Conservation (phyloP, 768 basidiomycete species). For the Panaeolus papilionaceus region DNA sequence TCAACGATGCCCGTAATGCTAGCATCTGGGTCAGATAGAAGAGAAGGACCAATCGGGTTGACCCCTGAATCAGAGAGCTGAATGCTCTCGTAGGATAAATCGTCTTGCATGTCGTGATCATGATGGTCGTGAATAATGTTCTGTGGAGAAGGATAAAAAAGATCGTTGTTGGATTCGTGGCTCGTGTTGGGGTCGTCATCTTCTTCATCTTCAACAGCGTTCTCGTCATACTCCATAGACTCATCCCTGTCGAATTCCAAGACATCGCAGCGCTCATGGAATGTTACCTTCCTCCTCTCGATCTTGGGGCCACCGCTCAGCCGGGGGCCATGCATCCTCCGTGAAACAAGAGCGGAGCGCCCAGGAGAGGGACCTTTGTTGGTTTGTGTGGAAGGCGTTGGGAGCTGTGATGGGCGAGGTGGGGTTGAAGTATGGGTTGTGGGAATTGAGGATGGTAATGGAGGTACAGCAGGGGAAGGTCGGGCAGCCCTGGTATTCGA, state of each 20-base stretch:
- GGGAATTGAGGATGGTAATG: slow-evolving; percentile 35
- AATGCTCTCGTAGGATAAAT: slow-evolving; percentile 52
- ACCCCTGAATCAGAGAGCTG: slow-evolving; percentile 48
- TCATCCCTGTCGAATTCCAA: slow-evolving; percentile 76
- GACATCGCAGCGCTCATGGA: slow-evolving; percentile 81
- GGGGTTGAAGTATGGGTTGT: slow-evolving; percentile 28
- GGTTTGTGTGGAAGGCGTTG: slow-evolving; percentile 26
- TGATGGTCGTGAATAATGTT: slow-evolving; percentile 27
- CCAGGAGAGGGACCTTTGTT: slow-evolving; percentile 53
- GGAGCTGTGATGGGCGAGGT: slow-evolving; percentile 30
- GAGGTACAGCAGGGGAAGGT: slow-evolving; percentile 23
- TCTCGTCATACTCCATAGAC: slow-evolving; percentile 34
- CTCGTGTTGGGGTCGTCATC: slow-evolving; percentile 33
- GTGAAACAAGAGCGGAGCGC: slow-evolving; percentile 73
- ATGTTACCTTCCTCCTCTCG: slow-evolving; percentile 78
- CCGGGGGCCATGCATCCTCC: slow-evolving; percentile 80
- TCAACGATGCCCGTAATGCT: slow-evolving; percentile 78
- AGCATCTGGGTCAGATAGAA: slow-evolving; percentile 51
- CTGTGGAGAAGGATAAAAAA: slow-evolving; percentile 36
- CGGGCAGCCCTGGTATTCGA: not conserved
- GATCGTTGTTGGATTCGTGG: slow-evolving; percentile 37
- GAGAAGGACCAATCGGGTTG: slow-evolving; percentile 39
- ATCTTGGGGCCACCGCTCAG: slow-evolving; percentile 55
- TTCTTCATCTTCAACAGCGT: slow-evolving; percentile 32
- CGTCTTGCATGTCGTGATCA: slow-evolving; percentile 32